Conservation (phyloP, 495 filamentous ascomycete species). For the Darksidea phi region DNA sequence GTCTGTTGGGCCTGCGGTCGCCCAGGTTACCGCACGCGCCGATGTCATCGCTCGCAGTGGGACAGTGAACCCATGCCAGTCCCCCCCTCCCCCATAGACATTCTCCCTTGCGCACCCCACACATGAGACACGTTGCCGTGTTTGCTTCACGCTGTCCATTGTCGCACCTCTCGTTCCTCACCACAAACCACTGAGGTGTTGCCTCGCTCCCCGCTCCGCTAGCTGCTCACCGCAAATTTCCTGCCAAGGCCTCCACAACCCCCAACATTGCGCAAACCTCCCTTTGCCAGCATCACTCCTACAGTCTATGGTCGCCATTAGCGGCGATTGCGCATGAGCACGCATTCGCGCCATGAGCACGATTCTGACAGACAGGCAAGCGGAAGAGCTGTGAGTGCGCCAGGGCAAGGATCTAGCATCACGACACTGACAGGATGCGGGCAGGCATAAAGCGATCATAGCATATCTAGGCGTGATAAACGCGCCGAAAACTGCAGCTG, state of each 20-base stretch:
- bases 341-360: slow-evolving; percentile 62
- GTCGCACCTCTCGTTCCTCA: not conserved
- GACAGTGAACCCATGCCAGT: not conserved
- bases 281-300: not conserved
- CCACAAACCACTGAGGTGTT: not conserved
- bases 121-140: not conserved
- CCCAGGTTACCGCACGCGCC: not conserved
- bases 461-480: slow-evolving; percentile 79
- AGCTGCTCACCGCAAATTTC: slow-evolving; percentile 10
- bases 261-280: slow-evolving; percentile 15
- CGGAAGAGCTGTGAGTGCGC: slow-evolving; percentile 74
- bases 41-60: slow-evolving; percentile 1
- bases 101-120: not conserved
- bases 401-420: not conserved
- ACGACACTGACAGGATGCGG: slow-evolving; percentile 29
- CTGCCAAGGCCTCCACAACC: slow-evolving; percentile 25
- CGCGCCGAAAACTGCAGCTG: slow-evolving; percentile 63
- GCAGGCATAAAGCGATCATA: slow-evolving; percentile 85
- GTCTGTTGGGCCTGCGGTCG: not conserved
- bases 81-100: not conserved
- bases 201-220: not conserved
- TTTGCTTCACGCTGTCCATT: not conserved
- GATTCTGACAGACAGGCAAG: slow-evolving; percentile 75
- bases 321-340: slow-evolving; percentile 17
- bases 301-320: slow-evolving; percentile 25